phyloP scores from a whole-genome alignment of 495 filamentous ascomycete species.

The Astrothelium macrocarpum region DNA sequence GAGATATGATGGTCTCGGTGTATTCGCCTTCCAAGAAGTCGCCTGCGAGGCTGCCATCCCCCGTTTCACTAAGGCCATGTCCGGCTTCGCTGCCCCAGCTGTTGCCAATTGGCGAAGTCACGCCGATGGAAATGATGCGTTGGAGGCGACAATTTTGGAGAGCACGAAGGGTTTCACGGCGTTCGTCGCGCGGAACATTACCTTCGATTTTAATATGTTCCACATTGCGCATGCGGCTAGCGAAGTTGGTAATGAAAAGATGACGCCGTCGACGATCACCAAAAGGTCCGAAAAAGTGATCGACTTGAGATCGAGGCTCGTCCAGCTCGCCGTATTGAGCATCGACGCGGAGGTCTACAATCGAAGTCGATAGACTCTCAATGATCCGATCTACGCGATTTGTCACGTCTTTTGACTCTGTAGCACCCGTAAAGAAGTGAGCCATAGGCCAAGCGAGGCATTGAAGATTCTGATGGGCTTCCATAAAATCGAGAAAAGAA shows the following conservation, averaged over 20 bases:
- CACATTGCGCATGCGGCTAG: constrained; percentile 24
- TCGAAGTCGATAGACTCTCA: constrained; percentile 18
- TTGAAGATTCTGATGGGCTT: constrained; percentile 26
- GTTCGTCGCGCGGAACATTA: constrained; percentile 30
- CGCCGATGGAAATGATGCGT: constrained; percentile 29
- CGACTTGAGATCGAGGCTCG: constrained; percentile 22
- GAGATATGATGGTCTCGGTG: constrained; percentile 12
- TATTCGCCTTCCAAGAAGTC: constrained; percentile 22
- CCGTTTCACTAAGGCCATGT: too few relatives aligned
- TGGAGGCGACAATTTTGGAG: constrained; percentile 24
- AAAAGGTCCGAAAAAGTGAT: not conserved
- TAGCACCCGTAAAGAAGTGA: constrained; percentile 22
- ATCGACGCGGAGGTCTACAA: constrained; percentile 28
- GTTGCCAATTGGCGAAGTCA: constrained; percentile 25
- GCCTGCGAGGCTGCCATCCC: too few relatives aligned
- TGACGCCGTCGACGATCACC: constrained; percentile 18
- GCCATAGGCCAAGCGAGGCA: constrained; percentile 30
- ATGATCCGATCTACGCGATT: constrained; percentile 19
- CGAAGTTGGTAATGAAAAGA: constrained; percentile 28
- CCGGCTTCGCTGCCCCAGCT: constrained; percentile 28
- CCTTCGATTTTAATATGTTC: constrained; percentile 31
- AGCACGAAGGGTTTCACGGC: constrained; percentile 29
- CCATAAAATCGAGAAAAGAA: constrained; percentile 26
- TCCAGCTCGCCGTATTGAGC: constrained; percentile 15
- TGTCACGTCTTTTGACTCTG: constrained; percentile 2